phyloP scores from a whole-genome alignment of 208 protist genomes.

The Trypanosoma conorhini region DNA sequence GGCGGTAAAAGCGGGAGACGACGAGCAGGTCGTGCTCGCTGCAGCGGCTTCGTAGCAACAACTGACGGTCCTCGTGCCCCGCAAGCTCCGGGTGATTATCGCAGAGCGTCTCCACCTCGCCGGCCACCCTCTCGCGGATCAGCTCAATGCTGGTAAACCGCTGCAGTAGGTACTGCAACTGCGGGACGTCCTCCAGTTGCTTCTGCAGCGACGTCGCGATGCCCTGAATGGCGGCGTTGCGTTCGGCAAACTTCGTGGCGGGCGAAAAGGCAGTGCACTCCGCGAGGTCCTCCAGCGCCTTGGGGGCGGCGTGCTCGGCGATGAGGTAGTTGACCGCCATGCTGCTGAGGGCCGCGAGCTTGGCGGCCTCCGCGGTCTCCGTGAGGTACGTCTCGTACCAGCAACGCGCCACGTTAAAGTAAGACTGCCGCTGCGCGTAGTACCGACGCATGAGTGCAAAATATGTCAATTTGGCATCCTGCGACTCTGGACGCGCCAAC shows the following conservation, averaged over 20 bases:
- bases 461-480: constrained; percentile 81
- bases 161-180: constrained; percentile 69
- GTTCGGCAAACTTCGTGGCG: constrained; percentile 55
- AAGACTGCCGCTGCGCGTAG: constrained; percentile 79
- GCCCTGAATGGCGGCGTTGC: constrained; percentile 46
- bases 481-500: constrained; percentile 62
- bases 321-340: constrained; percentile 85
- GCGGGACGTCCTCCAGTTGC: constrained; percentile 72
- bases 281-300: constrained; percentile 78
- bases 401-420: constrained; percentile 93
- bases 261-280: constrained; percentile 80
- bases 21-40: constrained; percentile 97
- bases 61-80: constrained; percentile 48
- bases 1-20: constrained; percentile 94
- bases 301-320: constrained; percentile 71
- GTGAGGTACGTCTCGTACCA: constrained; percentile 94
- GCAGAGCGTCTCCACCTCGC: constrained; percentile 54
- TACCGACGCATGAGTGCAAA: constrained; percentile 91
- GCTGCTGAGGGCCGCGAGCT: constrained; percentile 72
- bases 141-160: constrained; percentile 88
- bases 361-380: constrained; percentile 67
- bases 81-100: constrained; percentile 74
- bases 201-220: constrained; percentile 58
- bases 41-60: constrained; percentile 90
- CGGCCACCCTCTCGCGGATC: constrained; percentile 73